A percentile compares a stretch with the other conserved stretches of the same genome.
Evolutionary conservation across 768 basidiomycete genomes (phyloP).

Genomic region (Tephrocybe sp.): DNA sequence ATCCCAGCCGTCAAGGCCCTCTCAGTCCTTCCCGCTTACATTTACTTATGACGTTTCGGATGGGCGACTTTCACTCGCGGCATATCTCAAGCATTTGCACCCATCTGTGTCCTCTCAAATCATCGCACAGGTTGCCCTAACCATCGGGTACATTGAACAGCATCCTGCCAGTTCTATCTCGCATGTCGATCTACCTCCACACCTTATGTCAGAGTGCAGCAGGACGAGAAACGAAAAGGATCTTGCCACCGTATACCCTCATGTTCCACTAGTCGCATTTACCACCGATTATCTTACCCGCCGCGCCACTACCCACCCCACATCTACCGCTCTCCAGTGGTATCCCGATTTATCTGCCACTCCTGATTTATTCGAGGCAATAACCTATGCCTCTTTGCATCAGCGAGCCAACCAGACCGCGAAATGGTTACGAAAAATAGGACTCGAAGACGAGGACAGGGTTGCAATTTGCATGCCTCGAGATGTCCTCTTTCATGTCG

Average conservation of each 20-base stretch:
- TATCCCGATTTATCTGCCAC: slow-evolving; percentile 24
- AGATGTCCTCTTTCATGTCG: slow-evolving; percentile 38
- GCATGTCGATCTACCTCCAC: slow-evolving; percentile 15
- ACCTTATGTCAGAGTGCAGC: slow-evolving; percentile 26
- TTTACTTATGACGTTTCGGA: slow-evolving; percentile 1
- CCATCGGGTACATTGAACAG: slow-evolving; percentile 17
- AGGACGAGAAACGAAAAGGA: slow-evolving; percentile 19
- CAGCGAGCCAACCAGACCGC: slow-evolving; percentile 37
- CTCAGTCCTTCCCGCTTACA: slow-evolving; percentile 13
- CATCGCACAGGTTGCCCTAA: slow-evolving; percentile 22
- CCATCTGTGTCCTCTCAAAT: slow-evolving; percentile 24
- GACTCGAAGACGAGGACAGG: slow-evolving; percentile 35
- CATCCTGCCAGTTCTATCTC: slow-evolving; percentile 15
- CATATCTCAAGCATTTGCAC: slow-evolving; percentile 12
- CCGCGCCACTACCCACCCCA: slow-evolving; percentile 23
- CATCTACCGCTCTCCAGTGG: slow-evolving; percentile 27
- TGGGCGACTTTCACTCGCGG: slow-evolving; percentile 14
- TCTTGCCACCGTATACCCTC: slow-evolving; percentile 22
- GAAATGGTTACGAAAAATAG: slow-evolving; percentile 35
- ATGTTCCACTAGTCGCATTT: slow-evolving; percentile 19
- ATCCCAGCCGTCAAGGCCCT: neutral
- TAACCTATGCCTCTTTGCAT: slow-evolving; percentile 38
- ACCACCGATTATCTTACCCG: slow-evolving; percentile 29
- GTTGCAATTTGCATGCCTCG: slow-evolving; percentile 47
- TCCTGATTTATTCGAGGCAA: slow-evolving; percentile 19